Percentiles rank a stretch among this genome's conserved stretches.
These are phyloP conservation scores for Pichia sp. DNA, from an alignment of 1,139 yeast genomes.

Conservation along the genomic window DNA sequence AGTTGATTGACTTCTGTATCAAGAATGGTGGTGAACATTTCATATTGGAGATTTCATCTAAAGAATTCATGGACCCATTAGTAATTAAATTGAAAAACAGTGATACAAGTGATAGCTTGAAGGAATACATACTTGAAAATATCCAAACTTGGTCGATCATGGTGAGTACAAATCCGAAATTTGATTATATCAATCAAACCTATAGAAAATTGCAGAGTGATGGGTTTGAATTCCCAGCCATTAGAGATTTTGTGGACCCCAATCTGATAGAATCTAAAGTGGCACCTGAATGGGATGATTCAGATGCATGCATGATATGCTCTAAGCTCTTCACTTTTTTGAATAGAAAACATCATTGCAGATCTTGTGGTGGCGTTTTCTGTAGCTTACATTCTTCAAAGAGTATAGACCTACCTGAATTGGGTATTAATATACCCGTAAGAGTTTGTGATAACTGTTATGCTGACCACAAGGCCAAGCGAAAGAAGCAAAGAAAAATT, in stretches of 20 bases:
- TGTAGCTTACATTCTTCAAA: slow-evolving; percentile 79
- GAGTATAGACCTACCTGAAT: slow-evolving; percentile 61
- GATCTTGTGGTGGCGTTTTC: slow-evolving; percentile 95
- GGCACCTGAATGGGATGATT: slow-evolving; percentile 98
- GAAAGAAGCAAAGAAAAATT: slow-evolving; percentile 10
- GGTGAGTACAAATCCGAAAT: slow-evolving; percentile 62
- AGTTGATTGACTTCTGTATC: slow-evolving; percentile 76
- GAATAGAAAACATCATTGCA: slow-evolving; percentile 91
- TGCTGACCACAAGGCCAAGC: slow-evolving; percentile 30
- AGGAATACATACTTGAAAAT: slow-evolving; percentile 50
- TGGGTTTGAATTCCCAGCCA: slow-evolving; percentile 66
- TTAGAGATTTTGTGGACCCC: slow-evolving; percentile 32
- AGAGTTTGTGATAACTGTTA: slow-evolving; percentile 91
- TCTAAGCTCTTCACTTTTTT: slow-evolving; percentile 72
- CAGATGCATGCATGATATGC: slow-evolving; percentile 93
- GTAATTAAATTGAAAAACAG: slow-evolving; percentile 33
- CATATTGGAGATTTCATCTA: slow-evolving; percentile 66
- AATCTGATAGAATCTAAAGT: slow-evolving; percentile 78
- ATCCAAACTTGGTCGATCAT: slow-evolving; percentile 75
- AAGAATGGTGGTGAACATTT: slow-evolving; percentile 92
- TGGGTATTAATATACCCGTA: slow-evolving; percentile 85
- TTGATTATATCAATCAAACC: slow-evolving; percentile 56
- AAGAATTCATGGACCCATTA: slow-evolving; percentile 79
- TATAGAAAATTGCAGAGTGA: slow-evolving; percentile 54
- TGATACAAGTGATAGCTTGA: slow-evolving; percentile 48